Base-by-base conservation (phyloP, 345 rosid genomes). In the Bretschneidera sinensis region DNA sequence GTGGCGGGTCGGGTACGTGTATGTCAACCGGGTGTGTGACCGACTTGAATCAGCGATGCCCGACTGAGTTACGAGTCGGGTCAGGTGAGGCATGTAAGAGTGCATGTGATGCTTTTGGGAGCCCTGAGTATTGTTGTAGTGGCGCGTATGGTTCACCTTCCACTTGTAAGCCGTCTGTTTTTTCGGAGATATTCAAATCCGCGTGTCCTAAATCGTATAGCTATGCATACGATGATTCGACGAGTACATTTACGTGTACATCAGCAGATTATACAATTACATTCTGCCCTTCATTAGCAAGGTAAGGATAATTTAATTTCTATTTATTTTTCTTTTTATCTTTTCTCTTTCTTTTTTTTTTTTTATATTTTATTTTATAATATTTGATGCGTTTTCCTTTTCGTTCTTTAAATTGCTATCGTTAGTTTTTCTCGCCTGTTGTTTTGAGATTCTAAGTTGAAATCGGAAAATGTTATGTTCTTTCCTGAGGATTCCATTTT, bases 131-230 rank as follows among this genome's bases (percentile, higher is more conserved):
- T 28, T 88, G 95, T 24, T 88, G 95, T 50, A 81, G 66, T 54
- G 95, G 91, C 39, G 76, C 78, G 65, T 88, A 67, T 52, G 80
- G 68, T 17, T 67, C 91, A 60, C 89, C 91, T 0, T 71, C 57
- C 15, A 77, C 78, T 0, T 88, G 96, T 65, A 81, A 78, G 65
- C 87, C 96, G 23, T 79, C 89, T 0, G 69, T 81, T 21, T 88
- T 81, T 57, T 78, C 96, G 8, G 78, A 66, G 66, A 76, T 74
- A 48, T 88, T 88, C 57, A 88, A 88, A 74, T 39, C 79, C 0
- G 86, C 84, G 0, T 88, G 96, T 51, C 96, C 91, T 0, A 76
- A 59, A 59, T 83, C 92, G 6, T 88, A 88, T 66, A 88, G 96
- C 77, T 88, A 85, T 48, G 92, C 92, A 9, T 88, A 83, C 4